phyloP scores from a whole-genome alignment of 192 early-diverging fungal species.

The Umbelopsis vinacea region DNA sequence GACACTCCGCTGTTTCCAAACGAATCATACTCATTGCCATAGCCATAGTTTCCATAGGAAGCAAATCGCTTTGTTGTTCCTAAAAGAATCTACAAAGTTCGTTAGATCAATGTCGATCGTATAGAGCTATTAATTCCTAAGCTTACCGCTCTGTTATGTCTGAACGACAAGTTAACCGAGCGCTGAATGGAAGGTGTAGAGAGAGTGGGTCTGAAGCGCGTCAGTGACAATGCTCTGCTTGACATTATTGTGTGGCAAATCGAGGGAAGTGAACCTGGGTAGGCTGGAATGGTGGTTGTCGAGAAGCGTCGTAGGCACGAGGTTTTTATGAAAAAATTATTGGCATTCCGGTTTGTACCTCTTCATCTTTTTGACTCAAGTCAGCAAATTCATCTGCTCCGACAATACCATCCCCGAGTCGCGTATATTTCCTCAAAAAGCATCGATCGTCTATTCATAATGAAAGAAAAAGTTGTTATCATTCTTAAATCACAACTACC shows the following conservation, averaged over 20 bases:
- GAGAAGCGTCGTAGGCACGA: neutral
- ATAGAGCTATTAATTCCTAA: no score
- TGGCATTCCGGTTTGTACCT: neutral
- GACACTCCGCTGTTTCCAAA: slow-evolving; percentile 36
- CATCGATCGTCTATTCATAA: neutral
- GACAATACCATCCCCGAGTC: neutral
- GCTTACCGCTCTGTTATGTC: neutral
- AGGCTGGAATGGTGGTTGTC: neutral
- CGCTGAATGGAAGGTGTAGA: neutral
- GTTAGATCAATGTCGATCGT: neutral
- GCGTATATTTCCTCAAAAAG: neutral
- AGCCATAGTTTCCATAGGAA: slow-evolving; percentile 37
- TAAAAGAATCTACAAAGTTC: slow-evolving; percentile 16
- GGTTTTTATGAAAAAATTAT: neutral
- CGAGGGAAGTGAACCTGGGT: neutral
- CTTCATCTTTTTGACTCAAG: neutral
- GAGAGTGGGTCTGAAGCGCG: slow-evolving; percentile 1
- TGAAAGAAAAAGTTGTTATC: no score
- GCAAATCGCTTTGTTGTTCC: slow-evolving; percentile 23
- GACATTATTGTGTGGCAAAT: neutral
- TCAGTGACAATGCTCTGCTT: slow-evolving; percentile 7
- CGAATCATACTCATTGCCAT: slow-evolving; percentile 34
- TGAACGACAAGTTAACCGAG: neutral
- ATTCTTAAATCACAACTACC: no score
- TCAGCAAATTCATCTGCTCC: neutral